Conservation (phyloP, 2,329 filamentous ascomycete species). For the Paecilomyces sp. region DNA sequence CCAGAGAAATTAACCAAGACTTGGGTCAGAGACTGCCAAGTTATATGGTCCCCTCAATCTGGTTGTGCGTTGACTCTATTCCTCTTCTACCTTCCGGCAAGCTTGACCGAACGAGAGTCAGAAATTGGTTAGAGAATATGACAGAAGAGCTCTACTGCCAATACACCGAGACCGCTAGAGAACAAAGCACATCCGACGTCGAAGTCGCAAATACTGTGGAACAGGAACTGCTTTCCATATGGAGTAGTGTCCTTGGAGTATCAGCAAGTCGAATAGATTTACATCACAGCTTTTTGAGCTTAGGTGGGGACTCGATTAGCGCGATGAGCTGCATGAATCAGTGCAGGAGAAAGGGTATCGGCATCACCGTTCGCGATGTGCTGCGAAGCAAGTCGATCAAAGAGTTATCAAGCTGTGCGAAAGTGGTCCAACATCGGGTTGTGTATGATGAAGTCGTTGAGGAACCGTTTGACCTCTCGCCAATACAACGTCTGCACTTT, state of each 20-base stretch:
- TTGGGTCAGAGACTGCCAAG: slow-evolving; percentile 31
- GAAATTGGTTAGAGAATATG: slow-evolving; percentile 25
- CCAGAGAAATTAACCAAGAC: slow-evolving; percentile 20
- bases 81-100: slow-evolving; percentile 42
- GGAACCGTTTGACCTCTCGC: slow-evolving; percentile 26
- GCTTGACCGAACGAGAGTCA: slow-evolving; percentile 34
- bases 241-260: slow-evolving; percentile 34
- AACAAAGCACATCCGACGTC: not conserved
- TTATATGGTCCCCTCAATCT: slow-evolving; percentile 43
- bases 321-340: slow-evolving; percentile 44
- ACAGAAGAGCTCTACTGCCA: slow-evolving; percentile 18
- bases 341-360: slow-evolving; percentile 39
- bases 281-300: slow-evolving; percentile 34
- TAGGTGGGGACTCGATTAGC: slow-evolving; percentile 45
- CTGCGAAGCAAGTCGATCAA: slow-evolving; percentile 41
- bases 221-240: slow-evolving; percentile 23
- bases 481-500: slow-evolving; percentile 33
- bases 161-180: not conserved
- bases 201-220: slow-evolving; percentile 20
- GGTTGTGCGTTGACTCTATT: slow-evolving; percentile 37
- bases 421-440: slow-evolving; percentile 19
- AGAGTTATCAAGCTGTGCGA: slow-evolving; percentile 25
- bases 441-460: slow-evolving; percentile 27
- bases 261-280: slow-evolving; percentile 24
- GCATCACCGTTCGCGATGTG: slow-evolving; percentile 42